Base-by-base conservation (phyloP, 2,329 filamentous ascomycete species). In the Cyanodermella asteris region DNA sequence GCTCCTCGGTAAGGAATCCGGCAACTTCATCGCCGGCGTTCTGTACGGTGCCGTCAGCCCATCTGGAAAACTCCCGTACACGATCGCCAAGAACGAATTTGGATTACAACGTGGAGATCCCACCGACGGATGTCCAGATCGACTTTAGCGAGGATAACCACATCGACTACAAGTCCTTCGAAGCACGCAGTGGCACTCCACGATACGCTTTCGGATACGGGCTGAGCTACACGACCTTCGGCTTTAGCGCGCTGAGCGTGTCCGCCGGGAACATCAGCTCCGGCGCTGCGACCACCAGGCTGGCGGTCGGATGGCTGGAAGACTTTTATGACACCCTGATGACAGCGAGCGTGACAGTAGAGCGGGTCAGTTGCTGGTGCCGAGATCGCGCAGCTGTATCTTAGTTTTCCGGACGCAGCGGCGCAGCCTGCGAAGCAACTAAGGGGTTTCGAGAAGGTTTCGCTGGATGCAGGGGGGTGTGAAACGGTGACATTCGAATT, bases 151-250 rank as follows among this genome's bases (percentile, higher is more conserved):
- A 91, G 41, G 78, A 78, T 0, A 50, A 91, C 0, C 82, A 82
- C 41, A 70, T 90, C 36, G 84, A 93, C 52, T 91, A 93, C 50
- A 70, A 81, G 8, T 65, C 82, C 46, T 82, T 93, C 37, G 81
- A 91, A 53, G 76, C 73, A 42, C 48, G 72, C 27, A 55, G 59
- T 28, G 70, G 87, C 31, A 56, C 57, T 5, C 82, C 82, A 1
- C 72, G 75, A 1, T 93, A 72, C 42, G 74, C 78, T 23, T 93
- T 93, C 38, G 82, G 84, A 0, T 82, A 70, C 31, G 84, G 82
- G 0, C 59, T 93, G 2, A 77, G 71, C 26, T 91, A 87, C 51
- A 81, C 78, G 0, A 61, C 50, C 1, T 90, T 84, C 44, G 50
- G 62, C 8, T 60, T 78, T 28, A 66, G 71, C n/a, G 55, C 75